These are phyloP conservation scores for Fusarium siculi DNA, from an alignment of 2,329 filamentous ascomycete genomes.

Conservation along the genomic window DNA sequence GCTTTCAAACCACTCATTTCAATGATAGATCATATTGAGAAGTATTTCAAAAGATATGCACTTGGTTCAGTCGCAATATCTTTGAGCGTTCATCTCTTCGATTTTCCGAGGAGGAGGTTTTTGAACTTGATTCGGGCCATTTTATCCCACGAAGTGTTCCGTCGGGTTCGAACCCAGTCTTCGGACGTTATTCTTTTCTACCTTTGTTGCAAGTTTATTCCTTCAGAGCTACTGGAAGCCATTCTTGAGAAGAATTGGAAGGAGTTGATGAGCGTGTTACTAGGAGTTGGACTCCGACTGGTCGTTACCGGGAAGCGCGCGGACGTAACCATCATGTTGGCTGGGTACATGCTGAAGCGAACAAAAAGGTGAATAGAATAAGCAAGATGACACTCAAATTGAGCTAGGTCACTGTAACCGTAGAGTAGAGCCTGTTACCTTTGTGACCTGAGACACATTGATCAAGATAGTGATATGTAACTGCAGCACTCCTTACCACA, in stretches of 20 bases:
- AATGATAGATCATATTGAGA: rapidly evolving
- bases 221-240: background rate
- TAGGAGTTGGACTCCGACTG: background rate
- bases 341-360: background rate
- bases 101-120: background rate
- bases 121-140: background rate
- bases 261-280: rapidly evolving
- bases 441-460: no score
- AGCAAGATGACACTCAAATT: background rate
- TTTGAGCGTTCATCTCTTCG: background rate
- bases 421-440: background rate
- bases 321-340: rapidly evolving
- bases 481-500: no score
- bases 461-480: no score
- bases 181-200: rapidly evolving
- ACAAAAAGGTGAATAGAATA: rapidly evolving
- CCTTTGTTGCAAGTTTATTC: background rate
- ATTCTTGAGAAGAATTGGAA: background rate
- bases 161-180: background rate
- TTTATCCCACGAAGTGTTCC: background rate
- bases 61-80: rapidly evolving
- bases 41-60: rapidly evolving
- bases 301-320: rapidly evolving
- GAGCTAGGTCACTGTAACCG: background rate
- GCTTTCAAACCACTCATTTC: rapidly evolving